Percentiles rank a stretch among this genome's conserved stretches.
These are phyloP conservation scores for Chaetomium globosum DNA, from an alignment of 2,329 filamentous ascomycete species.

Conservation along the genomic window DNA sequence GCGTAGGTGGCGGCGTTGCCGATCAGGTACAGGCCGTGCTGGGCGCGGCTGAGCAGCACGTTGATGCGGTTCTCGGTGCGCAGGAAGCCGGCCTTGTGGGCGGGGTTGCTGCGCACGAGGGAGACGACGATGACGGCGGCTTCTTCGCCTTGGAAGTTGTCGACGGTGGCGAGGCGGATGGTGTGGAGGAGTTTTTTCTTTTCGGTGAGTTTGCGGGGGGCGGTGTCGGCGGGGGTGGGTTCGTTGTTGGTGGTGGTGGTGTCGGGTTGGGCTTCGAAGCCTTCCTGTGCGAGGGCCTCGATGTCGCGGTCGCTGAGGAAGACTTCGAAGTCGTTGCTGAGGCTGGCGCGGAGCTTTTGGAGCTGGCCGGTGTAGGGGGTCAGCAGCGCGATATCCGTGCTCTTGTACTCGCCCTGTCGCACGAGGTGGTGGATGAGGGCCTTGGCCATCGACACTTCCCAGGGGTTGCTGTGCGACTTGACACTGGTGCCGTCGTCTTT, in stretches of 20 bases:
- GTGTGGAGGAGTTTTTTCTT: slow-evolving; percentile 52
- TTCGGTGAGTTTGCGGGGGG: neutral
- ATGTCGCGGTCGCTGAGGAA: slow-evolving; percentile 64
- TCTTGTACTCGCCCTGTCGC: slow-evolving; percentile 62
- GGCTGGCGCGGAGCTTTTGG: slow-evolving; percentile 50
- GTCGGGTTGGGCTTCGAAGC: slow-evolving; percentile 35
- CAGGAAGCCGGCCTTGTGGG: slow-evolving; percentile 65
- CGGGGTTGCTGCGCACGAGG: slow-evolving; percentile 68
- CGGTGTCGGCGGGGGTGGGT: too few species aligned
- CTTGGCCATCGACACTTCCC: slow-evolving; percentile 65
- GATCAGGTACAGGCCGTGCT: slow-evolving; percentile 72
- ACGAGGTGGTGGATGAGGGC: slow-evolving; percentile 67
- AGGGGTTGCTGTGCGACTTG: slow-evolving; percentile 58
- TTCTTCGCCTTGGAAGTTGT: slow-evolving; percentile 80
- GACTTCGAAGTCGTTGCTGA: slow-evolving; percentile 60
- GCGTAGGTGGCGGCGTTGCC: slow-evolving; percentile 64
- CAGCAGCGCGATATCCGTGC: slow-evolving; percentile 68
- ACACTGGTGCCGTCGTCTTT: slow-evolving; percentile 41
- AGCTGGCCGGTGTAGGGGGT: slow-evolving; percentile 67
- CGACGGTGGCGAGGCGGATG: slow-evolving; percentile 65
- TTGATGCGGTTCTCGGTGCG: slow-evolving; percentile 69
- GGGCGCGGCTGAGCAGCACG: slow-evolving; percentile 66
- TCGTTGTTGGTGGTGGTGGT: too few species aligned
- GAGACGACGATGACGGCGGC: slow-evolving; percentile 71
- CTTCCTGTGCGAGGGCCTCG: slow-evolving; percentile 53